Conservation (phyloP, 305 asterid species). For the Petunia hybrid region DNA sequence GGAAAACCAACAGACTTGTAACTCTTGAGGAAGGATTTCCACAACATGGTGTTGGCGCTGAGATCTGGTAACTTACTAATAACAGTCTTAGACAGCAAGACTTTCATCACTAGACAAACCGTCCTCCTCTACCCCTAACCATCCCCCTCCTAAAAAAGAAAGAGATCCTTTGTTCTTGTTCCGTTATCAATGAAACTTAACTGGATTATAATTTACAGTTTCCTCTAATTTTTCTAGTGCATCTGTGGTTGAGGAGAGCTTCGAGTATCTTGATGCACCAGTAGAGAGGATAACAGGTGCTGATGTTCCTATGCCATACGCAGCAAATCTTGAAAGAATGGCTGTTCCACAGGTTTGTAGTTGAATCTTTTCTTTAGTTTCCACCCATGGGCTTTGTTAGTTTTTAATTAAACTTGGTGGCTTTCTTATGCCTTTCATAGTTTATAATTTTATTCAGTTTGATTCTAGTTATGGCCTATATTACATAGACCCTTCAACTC, state of each 20-base stretch:
- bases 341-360: conserved; percentile 88
- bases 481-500: conserved; percentile 15
- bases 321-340: conserved; percentile 90
- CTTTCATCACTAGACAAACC: not conserved
- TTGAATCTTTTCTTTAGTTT: conserved; percentile 20
- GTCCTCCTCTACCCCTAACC: not conserved
- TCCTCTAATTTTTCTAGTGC: conserved; percentile 55
- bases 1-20: conserved; percentile 85
- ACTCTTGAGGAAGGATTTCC: conserved; percentile 93
- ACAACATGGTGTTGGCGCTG: conserved; percentile 95
- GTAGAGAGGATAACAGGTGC: conserved; percentile 94
- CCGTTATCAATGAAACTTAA: conserved; percentile 12
- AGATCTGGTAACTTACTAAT: conserved; percentile 70
- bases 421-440: not conserved
- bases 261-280: conserved; percentile 92
- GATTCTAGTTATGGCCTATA: conserved; percentile 8
- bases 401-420: not conserved
- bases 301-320: conserved; percentile 95
- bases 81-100: not conserved
- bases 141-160: not conserved
- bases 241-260: conserved; percentile 83
- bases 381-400: not conserved
- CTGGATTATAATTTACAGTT: not conserved
- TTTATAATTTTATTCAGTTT: not conserved
- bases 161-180: not conserved